Evolutionary conservation across 768 basidiomycete genomes (phyloP).

Genomic region (Tubosaeta sp.): DNA sequence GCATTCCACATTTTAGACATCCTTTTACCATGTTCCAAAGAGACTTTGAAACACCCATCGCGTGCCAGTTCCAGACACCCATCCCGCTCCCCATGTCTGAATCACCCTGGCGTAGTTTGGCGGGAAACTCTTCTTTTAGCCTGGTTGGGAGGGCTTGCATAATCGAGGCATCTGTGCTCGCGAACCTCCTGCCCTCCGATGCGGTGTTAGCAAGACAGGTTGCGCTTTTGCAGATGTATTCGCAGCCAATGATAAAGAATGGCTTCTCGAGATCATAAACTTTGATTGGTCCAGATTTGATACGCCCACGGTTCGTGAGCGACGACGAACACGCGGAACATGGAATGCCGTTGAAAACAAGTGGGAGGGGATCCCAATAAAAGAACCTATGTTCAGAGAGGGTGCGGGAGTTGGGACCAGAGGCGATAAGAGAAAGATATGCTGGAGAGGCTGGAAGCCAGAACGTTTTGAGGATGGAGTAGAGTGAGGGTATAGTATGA

Average conservation of each 20-base stretch:
- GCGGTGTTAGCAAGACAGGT: conserved; percentile 41
- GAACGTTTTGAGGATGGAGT: conserved; percentile 76
- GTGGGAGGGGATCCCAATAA: conserved; percentile 84
- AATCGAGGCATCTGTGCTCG: conserved; percentile 69
- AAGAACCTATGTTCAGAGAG: conserved; percentile 74
- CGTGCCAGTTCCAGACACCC: conserved; percentile 75
- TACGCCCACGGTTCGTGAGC: conserved; percentile 65
- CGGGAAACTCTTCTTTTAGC: conserved; percentile 73
- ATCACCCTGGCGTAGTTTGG: conserved; percentile 52
- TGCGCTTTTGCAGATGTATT: conserved; percentile 60
- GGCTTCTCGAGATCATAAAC: conserved; percentile 76
- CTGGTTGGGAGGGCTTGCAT: conserved; percentile 63
- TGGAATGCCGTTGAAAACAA: conserved; percentile 77
- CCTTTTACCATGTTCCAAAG: conserved; percentile 74
- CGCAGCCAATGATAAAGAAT: conserved; percentile 83
- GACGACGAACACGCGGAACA: conserved; percentile 63
- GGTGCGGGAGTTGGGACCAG: conserved; percentile 59
- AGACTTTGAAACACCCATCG: conserved; percentile 63
- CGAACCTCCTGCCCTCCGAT: conserved; percentile 59
- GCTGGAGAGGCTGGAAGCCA: conserved; percentile 79
- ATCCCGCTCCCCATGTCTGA: conserved; percentile 53
- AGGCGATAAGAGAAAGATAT: conserved; percentile 74
- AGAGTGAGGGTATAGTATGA: conserved; percentile 64
- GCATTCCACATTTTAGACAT: conserved; percentile 52
- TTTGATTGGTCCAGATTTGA: conserved; percentile 70